Percentiles rank a stretch among this genome's conserved stretches.
Evolutionary conservation across 2,329 filamentous ascomycete species (phyloP).

Genomic region (Raffaelea albimanens): DNA sequence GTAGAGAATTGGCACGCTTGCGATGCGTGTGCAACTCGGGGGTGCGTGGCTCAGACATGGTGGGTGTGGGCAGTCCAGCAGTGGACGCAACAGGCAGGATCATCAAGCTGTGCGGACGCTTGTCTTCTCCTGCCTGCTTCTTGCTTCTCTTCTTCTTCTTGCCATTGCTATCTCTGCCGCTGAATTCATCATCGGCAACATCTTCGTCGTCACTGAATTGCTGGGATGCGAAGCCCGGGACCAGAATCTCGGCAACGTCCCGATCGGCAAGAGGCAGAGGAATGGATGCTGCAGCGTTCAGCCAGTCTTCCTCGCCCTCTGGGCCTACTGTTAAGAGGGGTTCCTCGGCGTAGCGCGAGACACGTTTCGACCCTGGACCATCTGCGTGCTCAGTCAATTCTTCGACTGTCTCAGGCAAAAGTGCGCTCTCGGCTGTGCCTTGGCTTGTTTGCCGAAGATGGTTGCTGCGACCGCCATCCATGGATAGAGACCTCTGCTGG

Average conservation of each 20-base stretch:
- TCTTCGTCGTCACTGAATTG: conserved; percentile 56
- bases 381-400: conserved; percentile 2
- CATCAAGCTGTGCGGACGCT: conserved; percentile 39
- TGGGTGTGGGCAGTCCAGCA: conserved; percentile 22
- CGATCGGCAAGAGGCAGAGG: conserved; percentile 58
- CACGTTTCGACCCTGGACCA: not conserved
- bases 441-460: conserved; percentile 29
- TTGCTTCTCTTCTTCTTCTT: conserved; percentile 22
- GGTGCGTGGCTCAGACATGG: conserved; percentile 24
- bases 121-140: conserved; percentile 1
- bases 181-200: conserved; percentile 47
- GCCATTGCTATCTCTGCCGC: conserved; percentile 9
- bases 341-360: not conserved
- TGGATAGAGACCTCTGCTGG: conserved; percentile 39
- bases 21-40: conserved; percentile 18
- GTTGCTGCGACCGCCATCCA: conserved; percentile 29
- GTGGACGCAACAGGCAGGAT: conserved; percentile 19
- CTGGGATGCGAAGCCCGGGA: conserved; percentile 53
- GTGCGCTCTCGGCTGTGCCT: conserved; percentile 19
- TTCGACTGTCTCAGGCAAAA: conserved; percentile 28
- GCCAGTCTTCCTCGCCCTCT: conserved; percentile 27
- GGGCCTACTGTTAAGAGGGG: not conserved
- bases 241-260: conserved; percentile 73
- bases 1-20: conserved; percentile 41
- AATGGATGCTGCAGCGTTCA: conserved; percentile 43